Percentiles rank a stretch among this genome's conserved stretches.
These are phyloP conservation scores for Apium graveolens DNA, from an alignment of 129 eudicot species.

Conservation along the genomic window DNA sequence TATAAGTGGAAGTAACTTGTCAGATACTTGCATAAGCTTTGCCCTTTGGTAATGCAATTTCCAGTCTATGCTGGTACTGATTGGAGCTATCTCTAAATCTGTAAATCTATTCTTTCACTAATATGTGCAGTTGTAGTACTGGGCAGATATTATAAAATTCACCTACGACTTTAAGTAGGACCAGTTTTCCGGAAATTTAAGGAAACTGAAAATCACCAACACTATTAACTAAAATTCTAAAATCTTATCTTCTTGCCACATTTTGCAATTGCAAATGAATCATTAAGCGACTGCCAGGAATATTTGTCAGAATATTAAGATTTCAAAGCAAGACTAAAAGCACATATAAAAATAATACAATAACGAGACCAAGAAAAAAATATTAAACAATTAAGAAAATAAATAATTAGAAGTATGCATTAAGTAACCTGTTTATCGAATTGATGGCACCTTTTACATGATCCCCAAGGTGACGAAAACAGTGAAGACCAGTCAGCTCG, in stretches of 20 bases:
- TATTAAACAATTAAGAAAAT: neutral
- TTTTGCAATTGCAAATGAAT: neutral
- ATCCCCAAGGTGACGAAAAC: conserved; percentile 93
- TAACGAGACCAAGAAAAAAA: neutral
- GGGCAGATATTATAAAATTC: neutral
- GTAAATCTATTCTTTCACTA: neutral
- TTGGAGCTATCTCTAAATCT: neutral
- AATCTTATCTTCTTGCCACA: neutral
- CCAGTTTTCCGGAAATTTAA: neutral
- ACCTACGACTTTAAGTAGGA: neutral
- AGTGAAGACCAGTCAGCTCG: conserved; percentile 88
- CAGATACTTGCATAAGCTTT: neutral
- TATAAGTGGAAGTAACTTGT: neutral
- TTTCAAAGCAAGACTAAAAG: neutral
- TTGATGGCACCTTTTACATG: conserved; percentile 72
- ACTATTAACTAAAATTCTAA: neutral
- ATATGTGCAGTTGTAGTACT: neutral
- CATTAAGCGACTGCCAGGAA: neutral
- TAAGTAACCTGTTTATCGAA: conserved; percentile 79
- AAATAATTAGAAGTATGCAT: neutral
- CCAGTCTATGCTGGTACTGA: neutral
- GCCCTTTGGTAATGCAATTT: neutral
- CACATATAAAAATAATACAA: neutral
- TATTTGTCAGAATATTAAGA: neutral
- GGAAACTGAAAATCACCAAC: neutral